Base-by-base conservation (phyloP, 176 grass and related monocot genomes). In the Cenchrus purpureus region DNA sequence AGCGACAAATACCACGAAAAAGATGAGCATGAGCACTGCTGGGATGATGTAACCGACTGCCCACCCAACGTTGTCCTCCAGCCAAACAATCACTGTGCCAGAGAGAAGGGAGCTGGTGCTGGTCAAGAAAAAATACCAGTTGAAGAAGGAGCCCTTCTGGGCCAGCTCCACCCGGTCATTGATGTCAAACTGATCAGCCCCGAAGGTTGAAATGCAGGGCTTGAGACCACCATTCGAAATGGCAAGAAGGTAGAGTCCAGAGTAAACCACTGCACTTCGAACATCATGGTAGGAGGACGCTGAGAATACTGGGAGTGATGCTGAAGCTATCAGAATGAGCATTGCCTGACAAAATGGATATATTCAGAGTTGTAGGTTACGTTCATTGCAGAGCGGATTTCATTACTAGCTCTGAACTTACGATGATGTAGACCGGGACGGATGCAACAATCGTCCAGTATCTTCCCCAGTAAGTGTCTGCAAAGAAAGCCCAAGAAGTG, bases 61-160 rank as follows among this genome's bases (percentile, higher is more conserved):
- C 82, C 91, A 93, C 2, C 81, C 61, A 53, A 78, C 51, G 4
- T 88, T 82, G 22, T 93, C 82, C 71, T 93, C 85, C 70, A 88
- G 71, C 91, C 91, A 93, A 53, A 93, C 85, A 31, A 93, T 61
- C 2, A 85, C 34, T 7, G 85, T 90, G 37, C 88, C 68, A 1
- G 88, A 93, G 2, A 89, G 64, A 4, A 90, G 73, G 29, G 85
- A 69, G 22, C 88, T 79, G 8, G 66, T 59, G 63, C 46, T 88
- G 73, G 85, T 42, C 22, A 80, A 17, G 72, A 87, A 87, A 79
- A 75, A 93, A 62, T 75, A 93, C 91, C 91, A 93, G 56, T 78
- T 89, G 75, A 93, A 93, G 78, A 90, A 93, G 73, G 91, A 87
- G 1, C 82, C 82, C 72, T 90, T 85, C 34, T 79, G 74, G 57